Base-by-base conservation (phyloP, 257 asterid species). In the Jacaranda mimosifolia region DNA sequence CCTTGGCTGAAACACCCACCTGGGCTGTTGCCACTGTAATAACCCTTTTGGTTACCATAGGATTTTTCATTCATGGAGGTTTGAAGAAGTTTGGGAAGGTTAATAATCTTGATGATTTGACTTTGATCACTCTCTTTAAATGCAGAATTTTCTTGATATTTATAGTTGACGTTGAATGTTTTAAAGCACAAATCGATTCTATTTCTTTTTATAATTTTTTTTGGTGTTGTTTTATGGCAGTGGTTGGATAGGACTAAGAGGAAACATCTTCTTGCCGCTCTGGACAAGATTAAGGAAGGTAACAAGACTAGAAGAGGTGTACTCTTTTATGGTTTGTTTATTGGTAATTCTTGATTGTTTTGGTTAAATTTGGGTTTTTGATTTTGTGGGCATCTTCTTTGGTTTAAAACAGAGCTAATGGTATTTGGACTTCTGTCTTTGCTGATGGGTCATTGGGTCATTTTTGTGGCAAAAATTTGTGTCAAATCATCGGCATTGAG, bases 221-320 rank as follows among this genome's bases (percentile, higher is more conserved):
- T 57, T 32, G 64, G 65, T 75, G n/a, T 52, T 74, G 79, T 32
- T 75, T 73, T 83, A 40, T 78, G 84, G 52, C 70, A 95, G 99
- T 95, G 98, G 97, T 73, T 95, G 87, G 92, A 88, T 68, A 83
- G 77, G 86, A 93, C 96, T 63, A 93, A 87, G 75, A 85, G 98
- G 90, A 88, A 91, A 79, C 95, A 91, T 68, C 96, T 95, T 72
- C 83, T 89, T 79, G 89, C 96, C 35, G 96, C 97, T 15, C 75
- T 95, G 80, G 90, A 91, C 78, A 95, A 91, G 87, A 91, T 95
- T 83, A 91, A 89, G 84, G 98, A 95, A 82, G 99, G 99, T 93
- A 83, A 62, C 73, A 56, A 51, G 63, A 77, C n/a, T 52, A 26
- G 46, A 42, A 42, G 9, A 42, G 75, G 11, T 55, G 43, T 9